Evolutionary conservation across 139 green algal genomes (phyloP).

Genomic region (Tetraselmis chui): DNA sequence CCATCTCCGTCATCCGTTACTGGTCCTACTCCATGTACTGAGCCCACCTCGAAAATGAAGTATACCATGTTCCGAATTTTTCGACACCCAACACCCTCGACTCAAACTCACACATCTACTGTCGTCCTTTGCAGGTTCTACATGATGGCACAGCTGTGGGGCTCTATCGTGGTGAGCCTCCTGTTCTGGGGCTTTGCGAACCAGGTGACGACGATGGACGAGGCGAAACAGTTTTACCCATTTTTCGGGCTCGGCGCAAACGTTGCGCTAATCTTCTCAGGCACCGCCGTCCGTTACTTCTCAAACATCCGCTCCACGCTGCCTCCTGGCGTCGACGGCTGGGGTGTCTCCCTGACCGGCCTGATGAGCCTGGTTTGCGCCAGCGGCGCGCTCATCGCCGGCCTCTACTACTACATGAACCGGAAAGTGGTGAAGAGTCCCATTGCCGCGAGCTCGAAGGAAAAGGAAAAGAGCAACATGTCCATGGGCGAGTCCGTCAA

Average conservation of each 20-base stretch:
- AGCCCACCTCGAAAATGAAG: no score
- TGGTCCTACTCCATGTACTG: conserved; percentile 89
- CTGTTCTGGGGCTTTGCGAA: conserved; percentile 94
- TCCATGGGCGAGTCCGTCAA: conserved; percentile 84
- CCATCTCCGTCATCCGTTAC: conserved; percentile 97
- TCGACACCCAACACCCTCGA: no score
- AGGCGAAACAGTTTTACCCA: conserved; percentile 98
- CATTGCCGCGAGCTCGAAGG: conserved; percentile 47
- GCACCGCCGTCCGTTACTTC: conserved; percentile 93
- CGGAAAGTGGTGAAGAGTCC: conserved; percentile 61
- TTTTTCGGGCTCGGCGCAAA: conserved; percentile 98
- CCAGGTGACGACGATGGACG: conserved; percentile 93
- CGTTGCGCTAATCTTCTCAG: conserved; percentile 96
- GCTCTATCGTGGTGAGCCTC: conserved; percentile 96
- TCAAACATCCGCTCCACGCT: conserved; percentile 53
- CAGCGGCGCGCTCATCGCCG: conserved; percentile 66
- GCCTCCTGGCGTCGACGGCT: conserved; percentile 91
- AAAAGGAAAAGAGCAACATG: conserved; percentile 91
- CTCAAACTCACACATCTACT: background rate
- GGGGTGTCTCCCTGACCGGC: conserved; percentile 88
- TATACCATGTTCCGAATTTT: no score
- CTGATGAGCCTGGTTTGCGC: conserved; percentile 95
- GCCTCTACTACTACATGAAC: conserved; percentile 84
- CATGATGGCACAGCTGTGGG: conserved; percentile 99
- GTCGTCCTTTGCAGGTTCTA: conserved; percentile 70